A percentile compares a stretch with the other conserved stretches of the same genome.
phyloP scores from a whole-genome alignment of 345 rosid species.

The Carallia brachiata region DNA sequence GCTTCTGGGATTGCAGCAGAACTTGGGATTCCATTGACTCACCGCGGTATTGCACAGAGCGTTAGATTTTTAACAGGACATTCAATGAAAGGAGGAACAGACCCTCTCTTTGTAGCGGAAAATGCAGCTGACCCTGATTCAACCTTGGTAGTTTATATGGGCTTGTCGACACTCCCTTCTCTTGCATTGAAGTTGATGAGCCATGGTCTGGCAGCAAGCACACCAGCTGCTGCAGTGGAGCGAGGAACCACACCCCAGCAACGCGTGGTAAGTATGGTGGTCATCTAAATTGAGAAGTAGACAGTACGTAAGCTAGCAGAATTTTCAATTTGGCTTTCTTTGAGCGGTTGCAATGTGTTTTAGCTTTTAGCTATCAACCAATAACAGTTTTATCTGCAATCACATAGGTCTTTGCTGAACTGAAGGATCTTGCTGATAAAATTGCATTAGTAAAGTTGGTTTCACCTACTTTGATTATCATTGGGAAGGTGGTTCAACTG shows the following conservation, averaged over 20 bases:
- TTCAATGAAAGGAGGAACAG: constrained; percentile 84
- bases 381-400: constrained; percentile 3
- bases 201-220: constrained; percentile 73
- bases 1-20: constrained; percentile 98
- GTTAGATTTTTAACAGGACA: constrained; percentile 93
- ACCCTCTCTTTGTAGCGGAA: constrained; percentile 80
- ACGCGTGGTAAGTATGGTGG: constrained; percentile 28
- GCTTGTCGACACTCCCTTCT: constrained; percentile 86
- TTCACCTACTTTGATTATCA: constrained; percentile 81
- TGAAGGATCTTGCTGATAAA: constrained; percentile 67
- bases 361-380: background rate
- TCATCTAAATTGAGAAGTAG: background rate
- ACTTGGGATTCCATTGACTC: constrained; percentile 91
- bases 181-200: constrained; percentile 77
- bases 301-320: background rate
- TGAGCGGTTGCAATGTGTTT: too few species aligned
- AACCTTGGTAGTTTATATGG: constrained; percentile 95
- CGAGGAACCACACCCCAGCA: constrained; percentile 22
- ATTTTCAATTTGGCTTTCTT: too few species aligned
- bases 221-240: constrained; percentile 91
- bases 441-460: constrained; percentile 54
- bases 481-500: constrained; percentile 83
- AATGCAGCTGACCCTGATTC: constrained; percentile 88
- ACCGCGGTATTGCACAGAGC: constrained; percentile 81
- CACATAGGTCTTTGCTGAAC: constrained; percentile 45